Base-by-base conservation (phyloP, 108 stramenopile genomes). In the Cafeteria roenbergensis region DNA sequence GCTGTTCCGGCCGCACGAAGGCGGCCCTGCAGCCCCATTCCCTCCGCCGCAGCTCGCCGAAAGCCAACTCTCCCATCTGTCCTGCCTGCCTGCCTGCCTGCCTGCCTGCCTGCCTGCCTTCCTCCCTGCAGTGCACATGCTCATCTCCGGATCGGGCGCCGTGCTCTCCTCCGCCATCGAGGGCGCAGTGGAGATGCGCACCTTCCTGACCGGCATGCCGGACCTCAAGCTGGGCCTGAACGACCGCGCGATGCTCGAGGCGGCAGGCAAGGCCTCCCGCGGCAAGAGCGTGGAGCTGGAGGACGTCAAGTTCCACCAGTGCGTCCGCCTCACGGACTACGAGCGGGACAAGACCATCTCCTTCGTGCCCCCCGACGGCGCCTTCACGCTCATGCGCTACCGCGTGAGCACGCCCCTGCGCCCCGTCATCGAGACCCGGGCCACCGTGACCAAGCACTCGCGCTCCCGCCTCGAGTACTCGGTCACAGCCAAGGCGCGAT, bases 221-320 rank as follows among this genome's bases (percentile, higher is more conserved):
- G 94, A 99, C 55, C 85, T 95, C 29, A 99, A 99, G 79, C 89
- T 99, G 32, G 97, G 97, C 53, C 75, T 99, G 51, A 99, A 99
- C 69, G 97, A 99, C 71, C 96, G 97, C 75, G 82, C 95, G 34
- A 90, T 99, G 70, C 94, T 99, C 81, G 92, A 96, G 71, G 87
- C 88, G 3, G 72, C 88, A 1, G 89, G 89, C 21, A 56, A 85
- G 26, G 80, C 79, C 60, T 72, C 75, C 24, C 65, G 71, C 9
- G 83, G 84, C 53, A 99, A 99, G 78, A 84, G 93, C 8, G 91
- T 99, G 0, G 97, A 99, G 68, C 78, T 99, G 64, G 94, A 99
- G 71, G 97, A 99, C 73, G 94, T 99, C 64, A 99, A 96, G 70
- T 99, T 99, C 67, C 97, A 99, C 75, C 97, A 99, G 69, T 99